phyloP scores from a whole-genome alignment of 2,329 filamentous ascomycete species.

The Blumeriella jaapii region DNA sequence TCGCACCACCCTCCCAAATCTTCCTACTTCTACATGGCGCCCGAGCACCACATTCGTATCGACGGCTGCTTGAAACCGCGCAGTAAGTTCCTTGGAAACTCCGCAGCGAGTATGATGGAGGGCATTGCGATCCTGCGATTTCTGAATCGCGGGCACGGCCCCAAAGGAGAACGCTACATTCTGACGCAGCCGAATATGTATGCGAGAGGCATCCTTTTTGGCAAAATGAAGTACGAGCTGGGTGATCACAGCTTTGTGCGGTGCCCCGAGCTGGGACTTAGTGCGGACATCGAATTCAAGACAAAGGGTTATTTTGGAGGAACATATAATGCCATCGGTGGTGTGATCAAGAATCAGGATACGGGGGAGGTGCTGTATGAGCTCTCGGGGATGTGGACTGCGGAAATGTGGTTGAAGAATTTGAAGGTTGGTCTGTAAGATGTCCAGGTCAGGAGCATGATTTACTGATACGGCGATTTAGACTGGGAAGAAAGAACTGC shows the following conservation, averaged over 20 bases:
- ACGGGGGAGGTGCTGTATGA: slow-evolving; percentile 85
- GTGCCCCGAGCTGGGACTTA: slow-evolving; percentile 77
- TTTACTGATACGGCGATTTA: slow-evolving; percentile 28
- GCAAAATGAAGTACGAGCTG: slow-evolving; percentile 99
- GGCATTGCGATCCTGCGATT: slow-evolving; percentile 80
- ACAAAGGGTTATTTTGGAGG: slow-evolving; percentile 96
- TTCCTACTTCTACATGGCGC: slow-evolving; percentile 97
- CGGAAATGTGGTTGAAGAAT: slow-evolving; percentile 88
- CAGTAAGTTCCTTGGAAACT: slow-evolving; percentile 93
- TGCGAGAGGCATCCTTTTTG: slow-evolving; percentile 88
- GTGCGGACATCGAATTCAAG: slow-evolving; percentile 94
- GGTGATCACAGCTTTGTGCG: slow-evolving; percentile 90
- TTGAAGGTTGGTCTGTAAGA: slow-evolving; percentile 44
- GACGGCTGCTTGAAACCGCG: slow-evolving; percentile 91
- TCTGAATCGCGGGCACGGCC: slow-evolving; percentile 60
- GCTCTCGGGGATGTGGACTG: slow-evolving; percentile 84
- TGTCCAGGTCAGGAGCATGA: not conserved
- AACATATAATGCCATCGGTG: slow-evolving; percentile 92
- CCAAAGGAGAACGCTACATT: slow-evolving; percentile 75
- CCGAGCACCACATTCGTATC: slow-evolving; percentile 85
- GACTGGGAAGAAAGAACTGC: slow-evolving; percentile 79
- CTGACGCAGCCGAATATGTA: slow-evolving; percentile 99
- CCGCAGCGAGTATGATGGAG: slow-evolving; percentile 96
- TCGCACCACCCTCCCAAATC: slow-evolving; percentile 98
- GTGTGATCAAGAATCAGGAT: slow-evolving; percentile 76